Conservation (phyloP, 2,329 filamentous ascomycete species). For the Cladorrhinum sp. region DNA sequence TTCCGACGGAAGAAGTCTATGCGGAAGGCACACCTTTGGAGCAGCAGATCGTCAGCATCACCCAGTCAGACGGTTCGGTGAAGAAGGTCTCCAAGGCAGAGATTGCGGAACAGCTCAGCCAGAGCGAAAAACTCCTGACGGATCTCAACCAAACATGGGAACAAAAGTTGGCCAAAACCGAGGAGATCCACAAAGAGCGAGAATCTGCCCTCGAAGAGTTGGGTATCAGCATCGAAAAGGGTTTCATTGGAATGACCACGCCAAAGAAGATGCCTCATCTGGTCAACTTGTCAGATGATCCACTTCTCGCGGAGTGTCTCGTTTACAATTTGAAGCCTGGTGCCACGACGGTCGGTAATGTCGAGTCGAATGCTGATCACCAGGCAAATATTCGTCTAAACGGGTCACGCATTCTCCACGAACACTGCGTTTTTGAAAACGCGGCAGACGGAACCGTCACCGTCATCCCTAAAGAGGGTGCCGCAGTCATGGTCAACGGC, state of each 20-base stretch:
- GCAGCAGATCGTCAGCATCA: constrained; percentile 94
- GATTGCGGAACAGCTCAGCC: constrained; percentile 92
- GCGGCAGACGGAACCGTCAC: constrained; percentile 84
- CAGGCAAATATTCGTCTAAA: constrained; percentile 90
- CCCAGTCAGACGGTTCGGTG: constrained; percentile 74
- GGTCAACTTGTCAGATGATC: constrained; percentile 95
- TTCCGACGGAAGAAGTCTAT: constrained; percentile 76
- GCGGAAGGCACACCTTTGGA: constrained; percentile 89
- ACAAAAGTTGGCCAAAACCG: constrained; percentile 89
- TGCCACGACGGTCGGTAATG: constrained; percentile 89
- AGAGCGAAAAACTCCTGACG: constrained; percentile 92
- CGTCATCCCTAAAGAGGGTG: constrained; percentile 82
- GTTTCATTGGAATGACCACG: constrained; percentile 89
- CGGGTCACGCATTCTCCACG: constrained; percentile 84
- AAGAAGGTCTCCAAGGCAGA: constrained; percentile 98
- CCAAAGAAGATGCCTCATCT: constrained; percentile 99
- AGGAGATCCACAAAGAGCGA: constrained; percentile 95
- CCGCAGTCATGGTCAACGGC: constrained; percentile 97
- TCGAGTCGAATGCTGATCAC: constrained; percentile 72
- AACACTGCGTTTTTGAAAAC: constrained; percentile 95
- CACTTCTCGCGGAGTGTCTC: constrained; percentile 88
- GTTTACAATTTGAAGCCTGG: constrained; percentile 98
- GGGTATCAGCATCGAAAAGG: constrained; percentile 98
- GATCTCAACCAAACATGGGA: constrained; percentile 99
- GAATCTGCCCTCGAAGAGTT: constrained; percentile 93